Conservation (phyloP, 345 rosid genomes). For the Pistacia integerrima region DNA sequence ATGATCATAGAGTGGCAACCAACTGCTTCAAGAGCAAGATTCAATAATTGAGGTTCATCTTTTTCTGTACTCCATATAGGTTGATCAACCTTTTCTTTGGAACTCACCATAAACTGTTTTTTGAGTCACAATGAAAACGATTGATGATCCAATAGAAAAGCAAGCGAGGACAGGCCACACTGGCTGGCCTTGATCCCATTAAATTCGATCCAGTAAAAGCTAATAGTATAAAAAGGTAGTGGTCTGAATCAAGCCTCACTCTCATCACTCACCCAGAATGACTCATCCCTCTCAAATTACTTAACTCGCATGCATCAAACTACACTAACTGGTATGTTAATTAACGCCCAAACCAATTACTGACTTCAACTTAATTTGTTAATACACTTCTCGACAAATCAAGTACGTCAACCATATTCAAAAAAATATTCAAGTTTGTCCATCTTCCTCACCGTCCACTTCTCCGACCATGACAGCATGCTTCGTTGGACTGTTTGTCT, state of each 20-base stretch:
- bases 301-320: neutral
- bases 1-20: too few relatives aligned
- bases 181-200: neutral
- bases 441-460: conserved; percentile 31
- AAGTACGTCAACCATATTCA: neutral
- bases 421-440: conserved; percentile 7
- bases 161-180: neutral
- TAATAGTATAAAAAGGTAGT: neutral
- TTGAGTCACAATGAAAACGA: neutral
- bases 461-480: conserved; percentile 26
- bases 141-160: neutral
- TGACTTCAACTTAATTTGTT: neutral
- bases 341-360: neutral
- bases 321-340: neutral
- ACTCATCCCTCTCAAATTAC: conserved; percentile 8
- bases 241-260: conserved; percentile 11
- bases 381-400: neutral
- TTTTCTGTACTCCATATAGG: too few relatives aligned
- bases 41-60: too few relatives aligned
- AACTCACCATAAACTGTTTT: neutral
- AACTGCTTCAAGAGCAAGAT: too few relatives aligned
- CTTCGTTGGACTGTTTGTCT: conserved; percentile 26
- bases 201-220: too few relatives aligned
- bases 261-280: neutral
- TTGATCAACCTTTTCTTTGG: too few relatives aligned